Base-by-base conservation (phyloP, 2,329 filamentous ascomycete genomes). In the Magnaporthiopsis rhizophila region DNA sequence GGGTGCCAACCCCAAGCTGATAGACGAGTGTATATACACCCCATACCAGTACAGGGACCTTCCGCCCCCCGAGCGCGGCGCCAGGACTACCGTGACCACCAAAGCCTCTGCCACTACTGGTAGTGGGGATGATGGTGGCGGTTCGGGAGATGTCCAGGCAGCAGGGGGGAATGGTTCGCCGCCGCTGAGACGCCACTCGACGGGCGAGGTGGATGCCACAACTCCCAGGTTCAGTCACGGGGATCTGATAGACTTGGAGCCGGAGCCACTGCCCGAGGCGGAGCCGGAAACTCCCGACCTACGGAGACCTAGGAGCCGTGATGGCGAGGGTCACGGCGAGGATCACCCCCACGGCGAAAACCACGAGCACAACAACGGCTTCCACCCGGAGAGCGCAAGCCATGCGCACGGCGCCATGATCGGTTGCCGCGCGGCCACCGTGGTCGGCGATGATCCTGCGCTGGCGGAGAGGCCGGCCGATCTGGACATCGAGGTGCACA, bases 11-110 rank as follows among this genome's bases (percentile, higher is more conserved):
- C 94, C 95, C 1, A 98, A 97, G 76, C 79, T 95, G 65, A 97
- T 97, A 70, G 95, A 99, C 74, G 95, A 99, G 76, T 99, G 95
- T 75, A 92, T 99, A 69, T 99, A 99, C 77, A 92, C 94, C 13
- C 92, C 94, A 0, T 99, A 96, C 76, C 89, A 87, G 71, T 97
- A 97, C 74, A 81, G 82, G 58, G 82, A 67, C 11, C 85, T 78
- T 71, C 70, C 78, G 71, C 70, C 73, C 50, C 72, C 69, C 8
- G 72, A 75, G 59, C 71, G 71, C 30, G 67, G 70, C 1, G 59
- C 59, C 36, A 61, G 59, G 36, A 59, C 70, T 8, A 77, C 78
- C 38, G 59, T 64, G 28, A 30, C 28, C 76, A 77, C 6, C 24
- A 61, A 61, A 28, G 36, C 59, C 50, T 34, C 59, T 18, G 34